A percentile compares a stretch with the other conserved stretches of the same genome.
Evolutionary conservation across 2,329 filamentous ascomycete species (phyloP).

Genomic region (Nemania sp.): DNA sequence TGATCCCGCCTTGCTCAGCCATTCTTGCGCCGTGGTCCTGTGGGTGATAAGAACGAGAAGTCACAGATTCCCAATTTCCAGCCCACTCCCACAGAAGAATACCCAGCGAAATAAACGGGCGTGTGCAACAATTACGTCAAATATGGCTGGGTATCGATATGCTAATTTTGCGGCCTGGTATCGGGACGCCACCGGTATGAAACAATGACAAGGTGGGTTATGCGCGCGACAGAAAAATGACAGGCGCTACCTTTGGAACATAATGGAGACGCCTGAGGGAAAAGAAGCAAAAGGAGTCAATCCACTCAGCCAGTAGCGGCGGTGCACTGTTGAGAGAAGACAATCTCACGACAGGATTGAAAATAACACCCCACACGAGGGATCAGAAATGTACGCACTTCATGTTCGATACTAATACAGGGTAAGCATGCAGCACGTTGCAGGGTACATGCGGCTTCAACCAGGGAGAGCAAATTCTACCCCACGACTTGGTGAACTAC

Average conservation of each 20-base stretch:
- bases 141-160: slow-evolving; percentile 32
- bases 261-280: slow-evolving; percentile 20
- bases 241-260: slow-evolving; percentile 33
- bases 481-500: slow-evolving; percentile 35
- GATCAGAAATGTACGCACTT: slow-evolving; percentile 28
- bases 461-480: slow-evolving; percentile 28
- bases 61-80: slow-evolving; percentile 17
- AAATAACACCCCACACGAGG: slow-evolving; percentile 31
- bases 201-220: slow-evolving; percentile 30
- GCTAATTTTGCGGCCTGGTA: slow-evolving; percentile 31
- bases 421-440: slow-evolving; percentile 21
- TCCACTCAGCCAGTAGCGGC: slow-evolving; percentile 39
- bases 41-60: slow-evolving; percentile 18
- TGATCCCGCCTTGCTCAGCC: slow-evolving; percentile 32
- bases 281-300: slow-evolving; percentile 38
- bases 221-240: slow-evolving; percentile 28
- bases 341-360: slow-evolving; percentile 32
- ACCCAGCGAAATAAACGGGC: slow-evolving; percentile 26
- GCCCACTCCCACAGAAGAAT: slow-evolving; percentile 15
- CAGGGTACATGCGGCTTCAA: slow-evolving; percentile 27
- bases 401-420: slow-evolving; percentile 20
- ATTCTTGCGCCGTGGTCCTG: slow-evolving; percentile 28
- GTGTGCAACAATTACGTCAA: slow-evolving; percentile 30
- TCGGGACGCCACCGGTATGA: slow-evolving; percentile 31
- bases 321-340: slow-evolving; percentile 29